phyloP scores from a whole-genome alignment of 2,329 filamentous ascomycete species.

The Raffaelea arxii region DNA sequence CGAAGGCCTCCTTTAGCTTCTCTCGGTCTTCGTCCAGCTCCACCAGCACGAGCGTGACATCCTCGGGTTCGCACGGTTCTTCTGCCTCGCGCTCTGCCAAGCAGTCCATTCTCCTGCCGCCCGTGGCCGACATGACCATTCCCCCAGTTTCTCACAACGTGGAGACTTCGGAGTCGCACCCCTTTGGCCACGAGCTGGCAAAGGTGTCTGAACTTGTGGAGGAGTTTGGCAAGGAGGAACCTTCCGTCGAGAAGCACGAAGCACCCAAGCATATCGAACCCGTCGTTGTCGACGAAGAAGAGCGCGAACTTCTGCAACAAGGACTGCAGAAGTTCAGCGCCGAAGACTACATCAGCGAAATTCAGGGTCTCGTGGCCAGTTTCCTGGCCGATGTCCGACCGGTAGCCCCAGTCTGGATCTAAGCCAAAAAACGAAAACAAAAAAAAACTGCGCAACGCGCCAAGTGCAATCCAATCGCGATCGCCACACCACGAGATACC shows the following conservation, averaged over 20 bases:
- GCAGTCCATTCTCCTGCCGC: slow-evolving; percentile 6
- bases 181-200: slow-evolving; percentile 82
- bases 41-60: slow-evolving; percentile 35
- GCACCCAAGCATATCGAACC: slow-evolving; percentile 20
- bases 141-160: slow-evolving; percentile 27
- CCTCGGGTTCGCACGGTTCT: slow-evolving; percentile 26
- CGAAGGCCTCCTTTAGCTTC: slow-evolving; percentile 46
- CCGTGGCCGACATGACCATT: slow-evolving; percentile 11
- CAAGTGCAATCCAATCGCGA: not conserved
- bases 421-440: slow-evolving; percentile 3
- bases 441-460: not conserved
- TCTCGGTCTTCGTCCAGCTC: slow-evolving; percentile 49
- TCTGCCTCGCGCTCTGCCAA: slow-evolving; percentile 18
- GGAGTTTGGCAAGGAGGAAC: slow-evolving; percentile 60
- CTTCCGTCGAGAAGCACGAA: not conserved
- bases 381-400: slow-evolving; percentile 40
- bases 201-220: slow-evolving; percentile 90
- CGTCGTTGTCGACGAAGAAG: slow-evolving; percentile 62
- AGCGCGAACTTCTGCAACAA: slow-evolving; percentile 55
- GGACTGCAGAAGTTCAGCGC: slow-evolving; percentile 67
- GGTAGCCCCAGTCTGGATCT: slow-evolving; percentile 39
- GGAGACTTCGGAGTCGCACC: slow-evolving; percentile 42
- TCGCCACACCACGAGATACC: not conserved
- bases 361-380: slow-evolving; percentile 56
- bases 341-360: slow-evolving; percentile 75